Evolutionary conservation across 768 basidiomycete species (phyloP), one percentile per base, ranked within the genome.

Genomic region (Agaricus blazei): DNA sequence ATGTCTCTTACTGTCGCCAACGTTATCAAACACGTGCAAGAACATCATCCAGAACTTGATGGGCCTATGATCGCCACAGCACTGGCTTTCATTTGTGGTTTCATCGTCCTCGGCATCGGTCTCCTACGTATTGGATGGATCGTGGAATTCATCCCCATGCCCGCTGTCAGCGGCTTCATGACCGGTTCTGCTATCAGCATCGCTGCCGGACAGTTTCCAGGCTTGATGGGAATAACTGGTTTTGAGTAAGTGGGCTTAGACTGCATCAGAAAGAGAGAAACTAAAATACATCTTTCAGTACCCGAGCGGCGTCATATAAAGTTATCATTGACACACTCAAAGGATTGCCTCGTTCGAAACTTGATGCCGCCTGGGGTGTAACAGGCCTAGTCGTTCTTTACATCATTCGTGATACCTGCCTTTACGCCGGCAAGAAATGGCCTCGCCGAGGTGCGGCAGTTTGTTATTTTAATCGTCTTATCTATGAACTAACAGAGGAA

Each of bases 101-200:
- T 93, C 70, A 93, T 96, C 70, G 88, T 93, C 27, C 83, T 98
- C 38, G 90, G 79, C 24, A 84, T 99, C 40, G 97, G 97, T 47
- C 71, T 98, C 24, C 75, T 98, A 9, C 82, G 97, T 9, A 63
- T 98, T 4, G 97, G 97, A 0, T 96, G 93, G 92, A 72, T 98
- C 31, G 87, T 98, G 49, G 95, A 98, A 66, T 93, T 98, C 68
- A 98, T 95, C 58, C 89, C 91, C 19, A 78, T 82, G 6, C 88
- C 89, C 2, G 90, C 90, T 2, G 86, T 93, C 57, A 88, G 85
- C 62, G 88, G 88, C 19, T 91, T 96, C 74, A 97, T 99, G 94
- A 98, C 96, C 0, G 96, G 96, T 19, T 94, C 90, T n/a, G 96
- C 96, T 36, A 84, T 98, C 72, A 94, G 77, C 67, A 98, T 98